These are phyloP conservation scores for Leptodontidium sp. DNA, from an alignment of 2,329 filamentous ascomycete genomes.

Conservation along the genomic window DNA sequence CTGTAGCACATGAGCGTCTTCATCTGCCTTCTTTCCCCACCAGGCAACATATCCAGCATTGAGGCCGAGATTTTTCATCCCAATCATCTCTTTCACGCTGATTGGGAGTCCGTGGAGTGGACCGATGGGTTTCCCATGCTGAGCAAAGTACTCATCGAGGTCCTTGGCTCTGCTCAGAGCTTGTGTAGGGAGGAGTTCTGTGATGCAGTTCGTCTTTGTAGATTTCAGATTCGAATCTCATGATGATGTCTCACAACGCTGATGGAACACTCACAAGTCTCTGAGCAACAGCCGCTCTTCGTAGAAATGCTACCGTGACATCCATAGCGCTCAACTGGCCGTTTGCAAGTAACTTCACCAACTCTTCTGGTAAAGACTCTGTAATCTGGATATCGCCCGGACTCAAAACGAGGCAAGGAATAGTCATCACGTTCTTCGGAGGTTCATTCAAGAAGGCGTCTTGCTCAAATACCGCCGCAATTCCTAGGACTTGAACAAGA, in stretches of 20 bases:
- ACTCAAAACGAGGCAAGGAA: slow-evolving; percentile 54
- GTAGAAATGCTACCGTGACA: slow-evolving; percentile 60
- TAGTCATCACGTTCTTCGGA: slow-evolving; percentile 37
- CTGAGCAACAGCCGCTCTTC: slow-evolving; percentile 61
- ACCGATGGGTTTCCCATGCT: slow-evolving; percentile 55
- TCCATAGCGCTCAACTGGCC: slow-evolving; percentile 52
- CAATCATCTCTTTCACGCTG: slow-evolving; percentile 65
- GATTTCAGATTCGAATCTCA: background rate
- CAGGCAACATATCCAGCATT: slow-evolving; percentile 58
- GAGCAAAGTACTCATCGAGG: slow-evolving; percentile 54
- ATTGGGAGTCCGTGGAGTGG: slow-evolving; percentile 70
- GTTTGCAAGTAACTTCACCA: slow-evolving; percentile 54
- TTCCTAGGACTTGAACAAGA: slow-evolving; percentile 43
- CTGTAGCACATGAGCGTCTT: slow-evolving; percentile 57
- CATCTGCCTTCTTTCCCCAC: slow-evolving; percentile 51
- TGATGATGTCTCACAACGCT: background rate
- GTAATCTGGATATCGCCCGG: slow-evolving; percentile 57
- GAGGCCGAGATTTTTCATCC: slow-evolving; percentile 54
- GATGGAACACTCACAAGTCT: slow-evolving; percentile 49
- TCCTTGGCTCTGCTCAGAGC: slow-evolving; percentile 54
- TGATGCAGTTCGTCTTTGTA: slow-evolving; percentile 49
- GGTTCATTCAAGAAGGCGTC: slow-evolving; percentile 33
- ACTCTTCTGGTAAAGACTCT: slow-evolving; percentile 51
- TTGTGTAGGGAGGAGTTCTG: slow-evolving; percentile 57
- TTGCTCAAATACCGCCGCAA: slow-evolving; percentile 1